Conservation (phyloP, 1,139 yeast species). For the Torulaspora globosa region DNA sequence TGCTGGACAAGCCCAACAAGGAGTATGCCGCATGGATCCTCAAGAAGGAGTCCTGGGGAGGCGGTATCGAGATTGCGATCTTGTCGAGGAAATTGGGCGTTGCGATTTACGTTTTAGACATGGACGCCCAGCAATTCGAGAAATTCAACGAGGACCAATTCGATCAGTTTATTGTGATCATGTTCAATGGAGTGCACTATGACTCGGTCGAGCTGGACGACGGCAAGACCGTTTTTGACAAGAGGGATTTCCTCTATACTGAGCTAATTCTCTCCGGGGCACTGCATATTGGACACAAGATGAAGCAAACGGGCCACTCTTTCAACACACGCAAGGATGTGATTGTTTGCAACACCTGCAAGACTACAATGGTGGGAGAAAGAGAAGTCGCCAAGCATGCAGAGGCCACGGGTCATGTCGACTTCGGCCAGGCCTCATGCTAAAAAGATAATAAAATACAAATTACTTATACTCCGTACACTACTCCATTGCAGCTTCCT, state of each 20-base stretch:
- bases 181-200: conserved; percentile 74
- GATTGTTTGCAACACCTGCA: conserved; percentile 58
- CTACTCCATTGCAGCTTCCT: conserved; percentile 18
- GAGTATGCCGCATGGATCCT: conserved; percentile 62
- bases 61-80: conserved; percentile 74
- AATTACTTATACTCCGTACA: conserved; percentile 3
- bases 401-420: conserved; percentile 54
- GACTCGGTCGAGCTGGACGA: conserved; percentile 51
- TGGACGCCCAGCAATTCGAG: conserved; percentile 60
- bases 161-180: conserved; percentile 47
- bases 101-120: conserved; percentile 60
- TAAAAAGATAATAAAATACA: conserved; percentile 3
- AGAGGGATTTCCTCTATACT: conserved; percentile 30
- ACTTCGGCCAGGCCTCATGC: conserved; percentile 56
- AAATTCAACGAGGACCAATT: conserved; percentile 47
- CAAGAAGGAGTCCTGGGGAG: conserved; percentile 72
- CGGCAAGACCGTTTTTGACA: conserved; percentile 40
- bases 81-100: conserved; percentile 52
- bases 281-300: conserved; percentile 41
- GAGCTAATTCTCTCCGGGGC: conserved; percentile 41
- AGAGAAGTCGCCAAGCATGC: conserved; percentile 68
- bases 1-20: conserved; percentile 50
- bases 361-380: conserved; percentile 55
- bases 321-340: conserved; percentile 64
- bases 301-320: conserved; percentile 54